Percentiles rank a stretch among this genome's conserved stretches.
Evolutionary conservation across 768 basidiomycete species (phyloP).

Genomic region (Kwoniella sp.): DNA sequence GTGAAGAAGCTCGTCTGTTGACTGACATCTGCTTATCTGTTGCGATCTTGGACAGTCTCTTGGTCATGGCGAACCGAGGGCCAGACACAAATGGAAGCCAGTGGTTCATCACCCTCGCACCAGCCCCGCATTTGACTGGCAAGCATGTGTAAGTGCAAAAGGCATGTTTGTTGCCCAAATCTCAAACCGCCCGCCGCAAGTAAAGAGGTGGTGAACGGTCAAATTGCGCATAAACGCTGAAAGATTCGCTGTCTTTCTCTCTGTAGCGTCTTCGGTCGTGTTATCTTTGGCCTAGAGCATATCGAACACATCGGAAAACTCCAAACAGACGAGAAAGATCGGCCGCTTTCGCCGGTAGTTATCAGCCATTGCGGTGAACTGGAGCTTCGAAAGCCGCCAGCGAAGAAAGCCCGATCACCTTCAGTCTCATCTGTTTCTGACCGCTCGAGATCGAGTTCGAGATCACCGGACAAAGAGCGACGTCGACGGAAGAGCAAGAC

Average conservation of each 20-base stretch:
- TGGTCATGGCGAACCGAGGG: constrained; percentile 81
- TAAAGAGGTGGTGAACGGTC: too few relatives aligned
- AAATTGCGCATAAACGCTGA: too few relatives aligned
- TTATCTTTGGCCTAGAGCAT: constrained; percentile 56
- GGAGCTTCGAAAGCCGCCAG: constrained; percentile 63
- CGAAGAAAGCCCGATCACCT: constrained; percentile 20
- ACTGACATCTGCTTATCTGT: constrained; percentile 6
- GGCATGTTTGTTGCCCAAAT: background rate
- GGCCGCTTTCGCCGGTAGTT: constrained; percentile 68
- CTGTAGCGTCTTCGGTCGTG: constrained; percentile 52
- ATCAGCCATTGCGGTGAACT: constrained; percentile 83
- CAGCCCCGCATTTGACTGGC: constrained; percentile 61
- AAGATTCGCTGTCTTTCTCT: background rate
- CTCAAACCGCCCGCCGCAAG: too few relatives aligned
- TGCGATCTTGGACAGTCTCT: constrained; percentile 59
- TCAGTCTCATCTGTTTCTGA: constrained; percentile 14
- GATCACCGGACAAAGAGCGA: constrained; percentile 12
- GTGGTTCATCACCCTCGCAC: constrained; percentile 80
- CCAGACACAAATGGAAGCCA: constrained; percentile 83
- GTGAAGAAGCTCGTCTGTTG: too few relatives aligned
- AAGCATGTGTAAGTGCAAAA: constrained; percentile 51
- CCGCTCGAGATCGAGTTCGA: background rate
- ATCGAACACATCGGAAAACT: constrained; percentile 67
- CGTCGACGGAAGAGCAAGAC: constrained; percentile 19
- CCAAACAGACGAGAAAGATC: constrained; percentile 72